These are phyloP conservation scores for Mucor circinelloides DNA, from an alignment of 371 early-diverging fungal genomes.

Conservation along the genomic window DNA sequence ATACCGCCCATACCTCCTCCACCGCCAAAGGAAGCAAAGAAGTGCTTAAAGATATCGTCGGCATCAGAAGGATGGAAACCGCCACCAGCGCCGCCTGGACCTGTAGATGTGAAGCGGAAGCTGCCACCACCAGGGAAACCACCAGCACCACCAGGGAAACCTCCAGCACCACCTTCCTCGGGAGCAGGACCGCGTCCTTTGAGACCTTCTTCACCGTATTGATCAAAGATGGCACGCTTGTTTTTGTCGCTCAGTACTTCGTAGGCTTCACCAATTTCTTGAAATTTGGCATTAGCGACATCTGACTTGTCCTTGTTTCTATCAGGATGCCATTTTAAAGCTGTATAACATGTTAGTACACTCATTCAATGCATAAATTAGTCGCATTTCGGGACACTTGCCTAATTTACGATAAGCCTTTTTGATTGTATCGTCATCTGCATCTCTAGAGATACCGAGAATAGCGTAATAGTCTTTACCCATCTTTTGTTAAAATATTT, in stretches of 20 bases:
- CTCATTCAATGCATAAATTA: not conserved
- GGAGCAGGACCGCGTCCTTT: constrained; percentile 54
- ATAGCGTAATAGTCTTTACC: constrained; percentile 91
- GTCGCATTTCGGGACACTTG: not conserved
- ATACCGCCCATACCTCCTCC: constrained; percentile 6
- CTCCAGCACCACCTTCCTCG: constrained; percentile 24
- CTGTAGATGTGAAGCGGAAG: constrained; percentile 40
- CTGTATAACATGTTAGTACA: constrained; percentile 17
- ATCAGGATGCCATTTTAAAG: constrained; percentile 58
- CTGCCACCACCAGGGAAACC: constrained; percentile 48
- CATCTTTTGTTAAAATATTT: constrained; percentile 55
- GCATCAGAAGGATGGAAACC: constrained; percentile 81
- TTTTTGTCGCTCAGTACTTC: constrained; percentile 95
- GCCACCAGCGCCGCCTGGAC: constrained; percentile 45
- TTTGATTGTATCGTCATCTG: constrained; percentile 86
- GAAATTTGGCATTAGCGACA: constrained; percentile 32
- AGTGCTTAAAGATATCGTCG: constrained; percentile 90
- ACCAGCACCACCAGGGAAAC: constrained; percentile 41
- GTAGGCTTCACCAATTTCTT: constrained; percentile 91
- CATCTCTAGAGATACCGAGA: constrained; percentile 74
- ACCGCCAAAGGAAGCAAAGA: constrained; percentile 74
- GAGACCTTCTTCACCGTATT: constrained; percentile 91
- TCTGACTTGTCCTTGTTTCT: constrained; percentile 48
- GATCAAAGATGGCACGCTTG: constrained; percentile 86
- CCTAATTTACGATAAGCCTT: constrained; percentile 90